phyloP scores from a whole-genome alignment of 2,329 filamentous ascomycete genomes.

The Didymosphaeria variabile region DNA sequence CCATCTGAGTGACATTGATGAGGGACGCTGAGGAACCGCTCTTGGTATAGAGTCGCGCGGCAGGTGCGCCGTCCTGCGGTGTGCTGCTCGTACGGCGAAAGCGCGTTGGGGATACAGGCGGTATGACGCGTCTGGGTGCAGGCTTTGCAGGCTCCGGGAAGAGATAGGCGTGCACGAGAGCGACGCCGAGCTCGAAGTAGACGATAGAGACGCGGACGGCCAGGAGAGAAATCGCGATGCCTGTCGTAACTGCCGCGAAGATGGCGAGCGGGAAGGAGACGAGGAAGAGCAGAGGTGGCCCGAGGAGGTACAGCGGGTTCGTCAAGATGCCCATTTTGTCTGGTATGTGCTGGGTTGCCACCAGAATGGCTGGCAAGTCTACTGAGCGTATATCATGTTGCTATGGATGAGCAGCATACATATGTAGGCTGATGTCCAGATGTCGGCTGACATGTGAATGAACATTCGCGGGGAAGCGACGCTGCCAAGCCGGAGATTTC shows the following conservation, averaged over 20 bases:
- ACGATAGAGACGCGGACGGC: conserved; percentile 52
- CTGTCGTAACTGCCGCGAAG: conserved; percentile 51
- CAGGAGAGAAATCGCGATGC: conserved; percentile 50
- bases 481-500: conserved; percentile 7
- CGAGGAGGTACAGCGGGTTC: conserved; percentile 45
- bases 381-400: background rate
- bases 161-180: conserved; percentile 50
- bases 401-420: background rate
- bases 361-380: background rate
- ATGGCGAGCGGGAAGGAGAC: conserved; percentile 51
- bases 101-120: conserved; percentile 33
- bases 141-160: conserved; percentile 33
- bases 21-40: conserved; percentile 47
- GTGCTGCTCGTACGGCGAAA: conserved; percentile 36
- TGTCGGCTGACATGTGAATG: conserved; percentile 10
- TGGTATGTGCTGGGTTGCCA: background rate
- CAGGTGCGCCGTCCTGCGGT: conserved; percentile 30
- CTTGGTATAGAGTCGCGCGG: conserved; percentile 35
- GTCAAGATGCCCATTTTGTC: conserved; percentile 15
- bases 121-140: conserved; percentile 26
- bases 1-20: conserved; percentile 39
- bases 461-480: background rate
- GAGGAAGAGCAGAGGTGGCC: conserved; percentile 47
- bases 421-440: too few species aligned
- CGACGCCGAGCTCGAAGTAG: conserved; percentile 53